Evolutionary conservation across 2,329 filamentous ascomycete species (phyloP), one percentile per base, ranked within the genome.

Genomic region (Stagonosporopsis cucurbitacearum): DNA sequence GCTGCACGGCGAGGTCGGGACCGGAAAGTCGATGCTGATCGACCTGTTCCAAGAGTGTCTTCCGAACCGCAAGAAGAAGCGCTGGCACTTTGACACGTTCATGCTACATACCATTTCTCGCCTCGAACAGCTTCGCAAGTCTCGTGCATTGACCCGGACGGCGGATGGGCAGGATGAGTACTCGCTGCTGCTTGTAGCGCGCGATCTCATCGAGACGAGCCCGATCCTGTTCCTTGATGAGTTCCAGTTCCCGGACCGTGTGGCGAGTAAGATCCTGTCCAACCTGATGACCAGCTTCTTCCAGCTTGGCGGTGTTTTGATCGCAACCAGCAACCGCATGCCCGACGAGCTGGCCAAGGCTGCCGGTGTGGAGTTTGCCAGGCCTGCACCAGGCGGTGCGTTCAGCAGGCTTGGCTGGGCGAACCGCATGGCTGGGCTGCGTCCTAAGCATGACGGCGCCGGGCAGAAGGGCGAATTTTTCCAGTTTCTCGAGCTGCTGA

Each of bases 61-160:
- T 4, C 91, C 91, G 1, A 92, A 86, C 15, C 79, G 81, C 40
- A 87, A 86, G 67, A 94, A 94, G 78, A 81, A 83, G 64, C 80
- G 90, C 57, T 92, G 88, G 86, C 91, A 94, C 70, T 95, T 92
- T 76, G 92, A 91, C 71, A 92, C 89, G 0, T 95, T 95, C 66
- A 95, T 95, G 89, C 79, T 94, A 8, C 87, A 93, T 62, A 87
- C 86, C 0, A 82, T 93, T 42, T 88, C 89, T 1, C 86, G 87
- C 46, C 79, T 95, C 1, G 91, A 94, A 65, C 78, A 82, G 12
- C 82, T 90, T 40, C 81, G 90, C 3, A 73, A 75, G 26, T 72
- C 65, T 64, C 70, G 77, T 28, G 40, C 64, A 19, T 58, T 64
- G 25, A 44, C 49, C 0, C 48, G 56, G 4, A 42, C 57, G 6